These are phyloP conservation scores for Ceratobasidium sp. DNA, from an alignment of 1,284 basidiomycete species.

Conservation along the genomic window DNA sequence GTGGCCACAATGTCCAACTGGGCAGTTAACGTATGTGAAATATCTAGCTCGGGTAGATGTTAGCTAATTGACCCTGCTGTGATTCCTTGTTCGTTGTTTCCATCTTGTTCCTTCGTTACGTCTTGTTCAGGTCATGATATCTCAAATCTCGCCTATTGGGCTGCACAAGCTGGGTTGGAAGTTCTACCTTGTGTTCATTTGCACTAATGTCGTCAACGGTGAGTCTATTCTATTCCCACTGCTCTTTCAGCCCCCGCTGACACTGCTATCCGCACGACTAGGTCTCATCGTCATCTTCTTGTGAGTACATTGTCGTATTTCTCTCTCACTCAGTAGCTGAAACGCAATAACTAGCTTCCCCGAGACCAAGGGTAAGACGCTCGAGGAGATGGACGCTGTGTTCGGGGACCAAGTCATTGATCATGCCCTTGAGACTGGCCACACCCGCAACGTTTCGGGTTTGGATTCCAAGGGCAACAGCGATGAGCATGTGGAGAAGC, in stretches of 20 bases:
- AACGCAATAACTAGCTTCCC: conserved; percentile 52
- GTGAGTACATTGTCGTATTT: not conserved
- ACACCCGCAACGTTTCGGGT: conserved; percentile 28
- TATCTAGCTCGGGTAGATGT: conserved; percentile 3
- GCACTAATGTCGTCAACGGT: conserved; percentile 43
- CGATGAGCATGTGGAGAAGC: conserved; percentile 29
- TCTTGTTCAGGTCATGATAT: conserved; percentile 43
- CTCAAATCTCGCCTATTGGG: conserved; percentile 53
- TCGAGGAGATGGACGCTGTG: conserved; percentile 55
- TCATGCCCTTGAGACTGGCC: conserved; percentile 46
- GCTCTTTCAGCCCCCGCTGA: not conserved
- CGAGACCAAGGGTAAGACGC: conserved; percentile 55
- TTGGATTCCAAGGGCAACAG: conserved; percentile 29
- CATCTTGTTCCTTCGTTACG: conserved; percentile 37
- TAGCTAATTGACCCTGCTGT: not conserved
- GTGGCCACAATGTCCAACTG: conserved; percentile 54
- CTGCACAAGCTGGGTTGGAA: conserved; percentile 50
- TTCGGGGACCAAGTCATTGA: conserved; percentile 52
- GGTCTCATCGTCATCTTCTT: conserved; percentile 29
- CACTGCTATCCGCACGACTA: not conserved
- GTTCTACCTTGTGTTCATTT: conserved; percentile 53
- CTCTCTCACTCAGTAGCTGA: not conserved
- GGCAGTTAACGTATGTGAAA: conserved; percentile 49
- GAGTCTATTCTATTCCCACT: not conserved
- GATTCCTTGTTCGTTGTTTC: conserved; percentile 50